Conservation (phyloP, 371 early-diverging fungal species). For the Mortierella sp. region DNA sequence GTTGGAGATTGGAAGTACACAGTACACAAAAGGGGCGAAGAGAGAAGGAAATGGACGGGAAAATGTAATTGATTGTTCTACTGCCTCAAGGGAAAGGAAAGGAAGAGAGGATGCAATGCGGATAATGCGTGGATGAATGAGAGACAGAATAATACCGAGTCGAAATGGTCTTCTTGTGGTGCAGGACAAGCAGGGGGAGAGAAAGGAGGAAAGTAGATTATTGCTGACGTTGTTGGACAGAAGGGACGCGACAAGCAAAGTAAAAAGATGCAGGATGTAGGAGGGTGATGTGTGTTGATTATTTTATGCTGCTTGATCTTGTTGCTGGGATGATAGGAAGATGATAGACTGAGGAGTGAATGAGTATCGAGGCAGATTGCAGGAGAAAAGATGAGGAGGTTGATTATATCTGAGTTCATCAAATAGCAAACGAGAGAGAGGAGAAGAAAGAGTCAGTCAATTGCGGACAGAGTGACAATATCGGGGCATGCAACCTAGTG, state of each 20-base stretch:
- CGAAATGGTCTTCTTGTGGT: not conserved
- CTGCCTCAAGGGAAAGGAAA: too few species aligned
- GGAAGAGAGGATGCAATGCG: not conserved
- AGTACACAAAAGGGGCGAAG: not conserved
- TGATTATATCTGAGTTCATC: not conserved
- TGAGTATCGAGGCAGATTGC: not conserved
- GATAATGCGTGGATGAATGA: not conserved
- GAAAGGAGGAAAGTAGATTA: not conserved
- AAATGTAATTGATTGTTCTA: not conserved
- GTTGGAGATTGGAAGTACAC: not conserved
- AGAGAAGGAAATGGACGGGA: not conserved
- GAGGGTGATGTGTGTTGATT: not conserved
- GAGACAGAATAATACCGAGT: not conserved
- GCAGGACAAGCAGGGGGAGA: not conserved
- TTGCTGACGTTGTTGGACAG: not conserved
- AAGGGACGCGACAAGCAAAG: slow-evolving; percentile 1
- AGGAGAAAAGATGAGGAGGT: not conserved
- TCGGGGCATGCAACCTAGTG: not conserved
- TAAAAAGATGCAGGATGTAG: not conserved
- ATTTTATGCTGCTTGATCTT: slow-evolving; percentile 16
- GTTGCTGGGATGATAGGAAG: not conserved
- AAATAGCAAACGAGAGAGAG: not conserved
- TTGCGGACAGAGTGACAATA: not conserved
- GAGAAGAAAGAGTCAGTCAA: not conserved
- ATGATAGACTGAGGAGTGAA: not conserved